Conservation (phyloP, 805 yeast species). For the Candida anglica region DNA sequence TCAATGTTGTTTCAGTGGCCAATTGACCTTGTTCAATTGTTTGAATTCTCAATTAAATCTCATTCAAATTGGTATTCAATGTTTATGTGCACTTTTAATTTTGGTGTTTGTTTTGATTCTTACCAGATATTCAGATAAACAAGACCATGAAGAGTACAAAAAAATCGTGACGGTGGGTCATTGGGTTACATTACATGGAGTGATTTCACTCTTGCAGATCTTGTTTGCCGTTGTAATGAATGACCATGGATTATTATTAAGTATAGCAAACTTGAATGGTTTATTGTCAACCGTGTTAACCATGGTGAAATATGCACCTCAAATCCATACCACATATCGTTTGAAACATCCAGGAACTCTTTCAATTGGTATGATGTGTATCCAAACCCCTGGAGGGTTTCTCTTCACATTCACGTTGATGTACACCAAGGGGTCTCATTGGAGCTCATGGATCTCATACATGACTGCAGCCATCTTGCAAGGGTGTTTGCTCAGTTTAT, state of each 20-base stretch:
- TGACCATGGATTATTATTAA: slow-evolving; percentile 15
- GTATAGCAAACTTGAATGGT: slow-evolving; percentile 60
- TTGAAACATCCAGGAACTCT: slow-evolving; percentile 78
- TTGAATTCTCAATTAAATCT: slow-evolving; percentile 62
- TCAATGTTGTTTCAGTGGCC: slow-evolving; percentile 50
- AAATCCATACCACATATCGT: slow-evolving; percentile 61
- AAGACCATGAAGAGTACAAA: slow-evolving; percentile 41
- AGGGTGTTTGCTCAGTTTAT: slow-evolving; percentile 56
- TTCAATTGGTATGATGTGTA: slow-evolving; percentile 74
- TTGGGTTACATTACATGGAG: slow-evolving; percentile 34
- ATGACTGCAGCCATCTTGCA: slow-evolving; percentile 69
- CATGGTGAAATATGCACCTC: slow-evolving; percentile 74
- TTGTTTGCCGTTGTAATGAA: slow-evolving; percentile 25
- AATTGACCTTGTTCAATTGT: slow-evolving; percentile 53
- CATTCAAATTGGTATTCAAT: slow-evolving; percentile 62
- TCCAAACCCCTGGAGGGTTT: slow-evolving; percentile 89
- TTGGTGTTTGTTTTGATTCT: slow-evolving; percentile 49
- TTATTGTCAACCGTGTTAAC: slow-evolving; percentile 61
- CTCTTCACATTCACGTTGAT: slow-evolving; percentile 73
- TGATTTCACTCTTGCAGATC: slow-evolving; percentile 29
- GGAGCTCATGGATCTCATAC: slow-evolving; percentile 87
- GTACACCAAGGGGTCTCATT: slow-evolving; percentile 68
- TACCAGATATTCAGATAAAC: slow-evolving; percentile 44
- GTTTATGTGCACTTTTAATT: slow-evolving; percentile 55
- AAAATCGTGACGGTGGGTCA: slow-evolving; percentile 39